phyloP scores from a whole-genome alignment of 2,329 filamentous ascomycete species.

The Fusarium aywerte region DNA sequence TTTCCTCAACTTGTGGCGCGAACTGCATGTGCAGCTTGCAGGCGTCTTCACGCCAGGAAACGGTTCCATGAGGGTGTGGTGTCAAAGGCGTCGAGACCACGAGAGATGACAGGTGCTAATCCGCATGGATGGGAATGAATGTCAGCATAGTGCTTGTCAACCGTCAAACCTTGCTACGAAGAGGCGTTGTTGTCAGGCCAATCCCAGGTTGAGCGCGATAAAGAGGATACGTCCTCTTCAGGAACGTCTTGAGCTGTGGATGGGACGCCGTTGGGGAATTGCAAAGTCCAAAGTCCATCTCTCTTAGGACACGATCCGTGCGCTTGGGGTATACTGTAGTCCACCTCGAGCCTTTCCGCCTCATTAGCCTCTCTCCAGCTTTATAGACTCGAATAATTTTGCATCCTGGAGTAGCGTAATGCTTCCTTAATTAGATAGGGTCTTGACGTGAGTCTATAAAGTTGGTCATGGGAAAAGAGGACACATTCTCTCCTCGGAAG shows the following conservation, averaged over 20 bases:
- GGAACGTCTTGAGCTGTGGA: constrained; percentile 29
- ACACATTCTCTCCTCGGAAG: background rate
- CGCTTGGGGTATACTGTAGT: background rate
- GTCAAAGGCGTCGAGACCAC: constrained; percentile 27
- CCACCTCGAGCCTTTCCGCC: background rate
- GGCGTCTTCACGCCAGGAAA: constrained; percentile 6
- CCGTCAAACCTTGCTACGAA: constrained; percentile 30
- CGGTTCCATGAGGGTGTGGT: constrained; percentile 34
- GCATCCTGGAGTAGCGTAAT: constrained; percentile 21
- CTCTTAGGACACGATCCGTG: constrained; percentile 29
- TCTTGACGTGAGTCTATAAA: background rate
- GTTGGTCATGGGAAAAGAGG: constrained; percentile 4
- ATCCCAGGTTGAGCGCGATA: constrained; percentile 26
- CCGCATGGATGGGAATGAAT: constrained; percentile 16
- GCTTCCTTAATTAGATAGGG: constrained; percentile 1
- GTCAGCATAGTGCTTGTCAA: constrained; percentile 14
- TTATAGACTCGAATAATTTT: constrained; percentile 9
- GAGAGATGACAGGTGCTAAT: constrained; percentile 33
- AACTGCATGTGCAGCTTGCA: constrained; percentile 22
- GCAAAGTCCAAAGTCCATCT: constrained; percentile 18
- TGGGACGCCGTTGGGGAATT: constrained; percentile 19
- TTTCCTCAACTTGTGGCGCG: constrained; percentile 5
- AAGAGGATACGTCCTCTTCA: constrained; percentile 29
- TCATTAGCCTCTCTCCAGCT: background rate
- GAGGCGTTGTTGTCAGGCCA: constrained; percentile 27